Conservation (phyloP, 2,329 filamentous ascomycete genomes). For the Parafenestella ontariensis region DNA sequence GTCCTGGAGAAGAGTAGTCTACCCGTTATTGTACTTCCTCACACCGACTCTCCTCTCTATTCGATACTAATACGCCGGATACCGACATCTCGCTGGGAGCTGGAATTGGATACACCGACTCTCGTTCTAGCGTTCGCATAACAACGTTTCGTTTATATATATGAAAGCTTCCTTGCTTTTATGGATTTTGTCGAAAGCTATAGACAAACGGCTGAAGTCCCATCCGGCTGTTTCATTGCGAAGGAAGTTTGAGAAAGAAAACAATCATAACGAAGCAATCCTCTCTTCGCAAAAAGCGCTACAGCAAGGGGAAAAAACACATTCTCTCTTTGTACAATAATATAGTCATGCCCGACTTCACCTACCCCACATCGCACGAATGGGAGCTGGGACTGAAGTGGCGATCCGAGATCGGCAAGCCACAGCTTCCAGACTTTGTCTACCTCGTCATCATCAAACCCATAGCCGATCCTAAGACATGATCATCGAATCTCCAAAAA, state of each 20-base stretch:
- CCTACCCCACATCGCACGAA: slow-evolving; percentile 9
- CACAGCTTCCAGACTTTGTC: slow-evolving; percentile 6
- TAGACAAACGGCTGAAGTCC: slow-evolving; percentile 59
- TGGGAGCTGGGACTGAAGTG: neutral
- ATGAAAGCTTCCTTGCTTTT: slow-evolving; percentile 60
- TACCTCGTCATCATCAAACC: slow-evolving; percentile 18
- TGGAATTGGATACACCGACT: slow-evolving; percentile 35
- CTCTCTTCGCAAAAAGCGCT: neutral
- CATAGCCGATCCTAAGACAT: slow-evolving; percentile 13
- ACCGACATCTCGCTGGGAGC: slow-evolving; percentile 24
- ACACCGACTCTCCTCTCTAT: slow-evolving; percentile 59
- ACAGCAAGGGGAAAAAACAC: too few relatives aligned
- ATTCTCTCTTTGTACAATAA: neutral
- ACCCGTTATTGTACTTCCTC: slow-evolving; percentile 58
- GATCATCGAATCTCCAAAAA: neutral
- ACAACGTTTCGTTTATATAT: slow-evolving; percentile 57
- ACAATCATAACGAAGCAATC: too few relatives aligned
- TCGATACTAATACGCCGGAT: slow-evolving; percentile 48
- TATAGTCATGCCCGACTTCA: neutral
- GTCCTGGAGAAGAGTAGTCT: slow-evolving; percentile 58
- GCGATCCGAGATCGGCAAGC: slow-evolving; percentile 21
- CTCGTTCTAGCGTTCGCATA: slow-evolving; percentile 47
- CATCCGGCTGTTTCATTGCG: too few relatives aligned
- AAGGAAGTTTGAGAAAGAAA: too few relatives aligned
- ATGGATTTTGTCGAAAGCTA: slow-evolving; percentile 63